Conservation (phyloP, 1,284 basidiomycete genomes). For the Marasmius tenuissimus region DNA sequence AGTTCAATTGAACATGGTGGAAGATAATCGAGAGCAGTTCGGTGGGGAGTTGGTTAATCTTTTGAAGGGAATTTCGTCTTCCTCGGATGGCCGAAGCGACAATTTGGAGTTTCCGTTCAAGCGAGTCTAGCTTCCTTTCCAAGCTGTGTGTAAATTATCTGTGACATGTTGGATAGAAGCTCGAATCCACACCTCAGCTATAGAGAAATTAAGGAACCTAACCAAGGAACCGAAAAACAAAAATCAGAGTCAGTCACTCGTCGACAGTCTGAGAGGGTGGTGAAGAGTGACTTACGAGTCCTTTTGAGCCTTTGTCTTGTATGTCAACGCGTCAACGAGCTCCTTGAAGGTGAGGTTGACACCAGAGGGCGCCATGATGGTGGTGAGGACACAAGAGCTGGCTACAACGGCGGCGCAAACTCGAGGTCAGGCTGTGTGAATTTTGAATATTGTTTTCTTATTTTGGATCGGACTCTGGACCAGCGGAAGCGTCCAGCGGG, state of each 20-base stretch:
- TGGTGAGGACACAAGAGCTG: not conserved
- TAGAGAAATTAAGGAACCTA: slow-evolving; percentile 6
- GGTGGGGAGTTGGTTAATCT: slow-evolving; percentile 14
- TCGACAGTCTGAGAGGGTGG: not conserved
- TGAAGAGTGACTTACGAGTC: slow-evolving; percentile 4
- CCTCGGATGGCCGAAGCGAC: slow-evolving; percentile 15
- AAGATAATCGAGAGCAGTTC: slow-evolving; percentile 16
- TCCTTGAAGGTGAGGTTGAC: slow-evolving; percentile 7
- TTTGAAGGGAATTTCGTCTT: slow-evolving; percentile 13
- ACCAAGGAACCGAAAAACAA: not conserved
- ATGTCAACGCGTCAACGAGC: slow-evolving; percentile 9
- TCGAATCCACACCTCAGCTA: slow-evolving; percentile 7
- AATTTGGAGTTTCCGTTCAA: slow-evolving; percentile 14
- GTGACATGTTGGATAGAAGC: not conserved
- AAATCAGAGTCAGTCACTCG: not conserved
- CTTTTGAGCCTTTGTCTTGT: slow-evolving; percentile 9
- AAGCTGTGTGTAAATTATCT: not conserved
- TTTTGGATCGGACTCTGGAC: too few species aligned
- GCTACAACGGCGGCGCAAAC: too few species aligned
- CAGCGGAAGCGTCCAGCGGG: too few species aligned
- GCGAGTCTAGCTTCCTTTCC: slow-evolving; percentile 11
- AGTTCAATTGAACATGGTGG: slow-evolving; percentile 5
- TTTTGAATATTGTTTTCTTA: too few species aligned
- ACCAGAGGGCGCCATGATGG: not conserved
- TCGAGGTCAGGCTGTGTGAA: too few species aligned